Base-by-base conservation (phyloP, 768 basidiomycete species). In the Tulasnella sp. region DNA sequence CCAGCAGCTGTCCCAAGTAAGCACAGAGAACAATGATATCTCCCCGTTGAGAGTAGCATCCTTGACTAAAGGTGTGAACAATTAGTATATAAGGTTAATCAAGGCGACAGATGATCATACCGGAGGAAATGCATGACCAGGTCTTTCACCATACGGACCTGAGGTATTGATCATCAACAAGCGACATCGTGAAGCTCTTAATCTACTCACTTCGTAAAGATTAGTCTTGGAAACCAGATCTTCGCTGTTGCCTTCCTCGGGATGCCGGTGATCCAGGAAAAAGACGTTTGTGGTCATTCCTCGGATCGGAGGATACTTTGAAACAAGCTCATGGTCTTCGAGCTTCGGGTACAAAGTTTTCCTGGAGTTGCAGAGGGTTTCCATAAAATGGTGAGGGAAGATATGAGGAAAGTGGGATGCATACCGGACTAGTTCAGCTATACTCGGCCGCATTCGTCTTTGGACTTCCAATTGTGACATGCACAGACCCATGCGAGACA, bases 391-490 rank as follows among this genome's bases (percentile, higher is more conserved):
- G 22, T 59, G 11, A 19, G 0, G 9, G 52, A 11, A 22, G 26
- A 12, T 59, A 8, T 9, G 11, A 59, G 16, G 42, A 32, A n/a
- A n/a, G n/a, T n/a, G 35, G 32, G 29, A 71, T 9, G 22, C 69
- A 16, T 72, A 86, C 88, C 88, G 78, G 72, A 89, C 84, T 8
- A 90, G 79, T 37, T 84, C 82, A 0, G 90, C 88, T 52, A 92
- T 91, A 4, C 78, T 76, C 0, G 90, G 90, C 5, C 89, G 82
- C 91, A 92, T 92, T 16, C 91, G 83, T 0, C 91, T 81, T 77
- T 92, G 91, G 0, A 90, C 85, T 75, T 89, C 83, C 14, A 92
- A 86, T 47, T 83, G 84, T 1, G 89, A 88, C 90, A 92, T 91
- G 0, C 83, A 78, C 37, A 90, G 77, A 7, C 87, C 86, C 9